Conservation (phyloP, 176 grass and related monocot species). For the Calamus simplicifolius region DNA sequence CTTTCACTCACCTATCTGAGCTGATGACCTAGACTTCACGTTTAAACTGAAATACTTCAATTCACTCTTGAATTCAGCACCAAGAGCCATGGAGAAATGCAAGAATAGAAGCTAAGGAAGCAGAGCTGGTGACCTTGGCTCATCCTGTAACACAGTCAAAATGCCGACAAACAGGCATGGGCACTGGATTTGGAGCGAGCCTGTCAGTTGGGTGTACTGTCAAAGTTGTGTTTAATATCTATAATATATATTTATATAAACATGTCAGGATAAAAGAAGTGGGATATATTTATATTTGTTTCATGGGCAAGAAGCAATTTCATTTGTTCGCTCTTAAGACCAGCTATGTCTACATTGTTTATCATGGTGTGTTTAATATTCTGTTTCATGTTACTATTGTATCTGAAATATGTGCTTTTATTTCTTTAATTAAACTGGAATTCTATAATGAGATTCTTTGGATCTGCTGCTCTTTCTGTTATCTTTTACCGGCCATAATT, state of each 20-base stretch:
- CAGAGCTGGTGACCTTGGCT: neutral
- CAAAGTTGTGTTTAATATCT: too few relatives aligned
- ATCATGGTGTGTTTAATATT: neutral
- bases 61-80: conserved; percentile 4
- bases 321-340: neutral
- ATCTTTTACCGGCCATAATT: neutral
- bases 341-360: conserved; percentile 6
- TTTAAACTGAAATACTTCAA: neutral
- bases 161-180: too few relatives aligned
- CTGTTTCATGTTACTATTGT: too few relatives aligned
- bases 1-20: too few relatives aligned
- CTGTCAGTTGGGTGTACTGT: neutral
- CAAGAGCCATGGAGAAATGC: conserved; percentile 22
- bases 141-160: too few relatives aligned
- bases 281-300: neutral
- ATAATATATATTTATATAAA: neutral
- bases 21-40: too few relatives aligned
- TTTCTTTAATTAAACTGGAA: too few relatives aligned
- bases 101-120: conserved; percentile 11
- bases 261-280: conserved; percentile 1
- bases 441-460: neutral
- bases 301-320: conserved; percentile 5
- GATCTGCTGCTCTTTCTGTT: neutral
- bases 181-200: neutral
- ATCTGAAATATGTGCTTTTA: too few relatives aligned